Percentiles rank a stretch among this genome's conserved stretches.
phyloP scores from a whole-genome alignment of 2,329 filamentous ascomycete species.

The Cladosporium oxysporum region DNA sequence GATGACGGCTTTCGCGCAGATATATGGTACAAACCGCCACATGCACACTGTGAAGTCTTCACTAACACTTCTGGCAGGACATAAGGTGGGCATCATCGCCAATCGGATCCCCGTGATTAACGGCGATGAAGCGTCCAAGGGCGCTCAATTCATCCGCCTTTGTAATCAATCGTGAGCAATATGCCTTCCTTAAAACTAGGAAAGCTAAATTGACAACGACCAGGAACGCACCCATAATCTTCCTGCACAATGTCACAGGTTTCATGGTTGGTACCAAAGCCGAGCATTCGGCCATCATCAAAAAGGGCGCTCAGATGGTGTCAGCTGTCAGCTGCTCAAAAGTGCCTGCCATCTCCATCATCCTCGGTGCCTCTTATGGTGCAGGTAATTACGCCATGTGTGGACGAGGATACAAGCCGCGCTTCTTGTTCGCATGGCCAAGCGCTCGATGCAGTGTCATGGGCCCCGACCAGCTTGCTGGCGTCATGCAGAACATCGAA shows the following conservation, averaged over 20 bases:
- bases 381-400: conserved; percentile 53
- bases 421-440: conserved; percentile 46
- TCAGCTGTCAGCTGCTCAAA: conserved; percentile 47
- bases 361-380: conserved; percentile 49
- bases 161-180: conserved; percentile 46
- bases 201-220: neutral
- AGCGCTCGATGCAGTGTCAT: conserved; percentile 20
- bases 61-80: neutral
- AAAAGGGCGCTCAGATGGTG: conserved; percentile 48
- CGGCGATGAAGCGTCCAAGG: conserved; percentile 42
- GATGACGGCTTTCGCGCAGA: neutral
- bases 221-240: conserved; percentile 45
- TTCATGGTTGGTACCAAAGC: conserved; percentile 53
- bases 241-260: conserved; percentile 51
- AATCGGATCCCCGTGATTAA: conserved; percentile 20
- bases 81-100: conserved; percentile 13
- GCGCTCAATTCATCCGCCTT: conserved; percentile 46
- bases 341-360: conserved; percentile 49
- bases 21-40: neutral
- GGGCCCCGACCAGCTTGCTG: conserved; percentile 21
- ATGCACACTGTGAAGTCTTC: neutral
- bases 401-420: conserved; percentile 44
- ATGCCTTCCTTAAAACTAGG: neutral
- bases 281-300: conserved; percentile 49
- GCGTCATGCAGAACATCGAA: conserved; percentile 19